Evolutionary conservation across 1,284 basidiomycete species (phyloP), one percentile per base, ranked within the genome.

Genomic region (Naganishia sp.): DNA sequence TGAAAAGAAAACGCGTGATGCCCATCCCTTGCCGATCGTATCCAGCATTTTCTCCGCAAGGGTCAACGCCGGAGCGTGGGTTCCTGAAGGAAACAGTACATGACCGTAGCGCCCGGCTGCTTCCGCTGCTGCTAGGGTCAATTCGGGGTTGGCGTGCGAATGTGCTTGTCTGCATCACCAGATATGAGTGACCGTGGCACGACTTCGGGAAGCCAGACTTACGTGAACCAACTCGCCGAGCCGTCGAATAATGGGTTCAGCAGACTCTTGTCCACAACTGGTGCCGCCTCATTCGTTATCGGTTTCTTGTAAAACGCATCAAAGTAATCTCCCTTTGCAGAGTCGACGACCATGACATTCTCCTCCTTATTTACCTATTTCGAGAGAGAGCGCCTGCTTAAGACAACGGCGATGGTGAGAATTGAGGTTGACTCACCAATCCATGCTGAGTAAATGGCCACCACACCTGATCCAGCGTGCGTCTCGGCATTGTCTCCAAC

Each of bases 391-490:
- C 21, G 21, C 28, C 9, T 52, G 16, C 7, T 36, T 21, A 33
- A 25, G n/a, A 1, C 23, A 55, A 43, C 28, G 28, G 28, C 28
- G 28, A 23, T 18, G 9, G n/a, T n/a, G 15, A 21, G n/a, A 15
- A 45, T 13, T n/a, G 16, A 11, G 18, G 3, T 16, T 23, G 21
- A 67, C 74, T 71, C 54, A 78, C 77, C 53, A 80, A 54, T 1
- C 86, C 87, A 73, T 99, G 95, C 75, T 99, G 95, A 1, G 94
- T 92, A 76, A 98, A 98, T 0, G 95, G 95, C 93, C 94, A 99
- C 95, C 95, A 98, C 64, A 96, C 84, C 0, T 84, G 84, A 61
- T 92, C 84, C 55, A 90, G 80, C 0, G 93, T 88, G 36, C 94
- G 84, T 15, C 82, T 80, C 1, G 92, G 87, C 87, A 96, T 91